phyloP scores from a whole-genome alignment of 345 rosid genomes.

The Eucalyptus marginata region DNA sequence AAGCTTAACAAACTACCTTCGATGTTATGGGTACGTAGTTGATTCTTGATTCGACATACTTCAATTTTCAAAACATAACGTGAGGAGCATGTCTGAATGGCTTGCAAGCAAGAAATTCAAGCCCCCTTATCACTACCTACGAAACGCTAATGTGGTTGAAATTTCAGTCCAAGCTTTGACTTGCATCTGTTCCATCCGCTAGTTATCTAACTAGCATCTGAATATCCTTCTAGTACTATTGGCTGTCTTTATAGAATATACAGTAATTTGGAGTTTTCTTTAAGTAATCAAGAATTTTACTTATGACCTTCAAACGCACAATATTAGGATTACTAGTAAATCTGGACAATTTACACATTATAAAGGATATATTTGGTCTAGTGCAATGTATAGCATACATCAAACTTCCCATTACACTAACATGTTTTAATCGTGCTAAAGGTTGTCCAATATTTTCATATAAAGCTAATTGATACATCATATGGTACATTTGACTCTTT shows the following conservation, averaged over 20 bases:
- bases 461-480: not conserved
- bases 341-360: not conserved
- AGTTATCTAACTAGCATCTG: not conserved
- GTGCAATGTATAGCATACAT: not conserved
- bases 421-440: not conserved
- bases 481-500: not conserved
- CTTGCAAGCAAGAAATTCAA: not conserved
- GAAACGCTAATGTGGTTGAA: accelerated
- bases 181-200: accelerated
- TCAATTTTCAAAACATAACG: not conserved
- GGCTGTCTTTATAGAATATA: no score
- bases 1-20: not conserved
- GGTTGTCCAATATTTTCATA: not conserved
- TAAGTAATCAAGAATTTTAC: not conserved
- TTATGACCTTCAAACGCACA: no score
- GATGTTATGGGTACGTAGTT: accelerated
- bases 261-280: no score
- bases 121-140: not conserved
- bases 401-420: not conserved
- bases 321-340: not conserved
- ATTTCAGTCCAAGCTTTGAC: not conserved
- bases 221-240: not conserved
- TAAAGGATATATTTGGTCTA: not conserved
- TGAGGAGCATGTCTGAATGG: not conserved
- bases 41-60: not conserved